Evolutionary conservation across 1,284 basidiomycete species (phyloP).

Genomic region (Papiliotrema flavescens): DNA sequence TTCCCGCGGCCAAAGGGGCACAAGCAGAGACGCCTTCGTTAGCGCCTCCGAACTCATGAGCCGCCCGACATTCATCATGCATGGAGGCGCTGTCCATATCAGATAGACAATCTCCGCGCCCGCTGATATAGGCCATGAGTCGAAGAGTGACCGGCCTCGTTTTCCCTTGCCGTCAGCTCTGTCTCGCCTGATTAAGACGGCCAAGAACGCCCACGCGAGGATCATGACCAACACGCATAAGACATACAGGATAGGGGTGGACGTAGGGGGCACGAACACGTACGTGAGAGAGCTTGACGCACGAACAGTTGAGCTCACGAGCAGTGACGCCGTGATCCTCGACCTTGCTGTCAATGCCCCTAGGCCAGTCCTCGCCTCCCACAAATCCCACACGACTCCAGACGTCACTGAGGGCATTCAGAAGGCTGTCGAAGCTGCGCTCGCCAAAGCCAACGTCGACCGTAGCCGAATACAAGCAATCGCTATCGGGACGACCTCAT

Average conservation of each 20-base stretch:
- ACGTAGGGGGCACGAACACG: slow-evolving; percentile 52
- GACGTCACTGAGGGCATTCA: slow-evolving; percentile 57
- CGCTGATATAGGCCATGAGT: too few relatives aligned
- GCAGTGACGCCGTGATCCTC: slow-evolving; percentile 56
- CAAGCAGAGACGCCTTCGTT: too few relatives aligned
- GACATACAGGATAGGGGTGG: slow-evolving; percentile 51
- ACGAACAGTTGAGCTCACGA: slow-evolving; percentile 36
- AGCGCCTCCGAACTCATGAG: too few relatives aligned
- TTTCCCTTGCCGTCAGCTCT: too few relatives aligned
- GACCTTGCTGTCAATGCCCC: slow-evolving; percentile 45
- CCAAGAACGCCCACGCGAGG: too few relatives aligned
- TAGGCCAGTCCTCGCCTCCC: slow-evolving; percentile 52
- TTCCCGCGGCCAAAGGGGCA: too few relatives aligned
- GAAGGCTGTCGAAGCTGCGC: slow-evolving; percentile 4
- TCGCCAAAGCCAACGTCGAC: slow-evolving; percentile 9
- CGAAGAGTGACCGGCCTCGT: too few relatives aligned
- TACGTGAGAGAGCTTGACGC: slow-evolving; percentile 55
- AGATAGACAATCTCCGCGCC: too few relatives aligned
- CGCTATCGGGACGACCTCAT: slow-evolving; percentile 37
- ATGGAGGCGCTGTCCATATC: too few relatives aligned
- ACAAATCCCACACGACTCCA: slow-evolving; percentile 56
- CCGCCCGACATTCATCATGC: too few relatives aligned
- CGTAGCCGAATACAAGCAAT: slow-evolving; percentile 22
- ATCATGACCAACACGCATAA: background rate
- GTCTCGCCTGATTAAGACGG: too few relatives aligned